Base-by-base conservation (phyloP, 1,284 basidiomycete species). In the Neolentinus lepideus region DNA sequence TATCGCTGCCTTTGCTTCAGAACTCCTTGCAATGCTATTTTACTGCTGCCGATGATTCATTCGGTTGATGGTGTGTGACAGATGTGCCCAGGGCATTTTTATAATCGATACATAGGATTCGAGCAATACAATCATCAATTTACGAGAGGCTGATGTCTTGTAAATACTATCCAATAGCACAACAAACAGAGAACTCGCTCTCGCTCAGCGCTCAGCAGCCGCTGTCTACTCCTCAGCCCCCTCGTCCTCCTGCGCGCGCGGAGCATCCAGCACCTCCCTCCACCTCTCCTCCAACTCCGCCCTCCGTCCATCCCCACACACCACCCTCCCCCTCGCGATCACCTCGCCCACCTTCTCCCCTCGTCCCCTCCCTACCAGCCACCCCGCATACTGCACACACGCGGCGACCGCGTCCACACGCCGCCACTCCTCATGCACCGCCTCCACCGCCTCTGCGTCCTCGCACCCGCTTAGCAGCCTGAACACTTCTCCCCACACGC, bases 401-500 rank as follows among this genome's bases (percentile, higher is more conserved):
- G 53, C 53, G 36, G 4, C 45, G 3, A 38, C 43, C 38, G 8
- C 25, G 12, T 47, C 45, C n/a, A 16, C n/a, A 35, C 21, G 19
- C 45, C 45, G 9, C 55, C 55, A 56, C 27, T 52, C 31, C 50
- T 43, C 55, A 24, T 75, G 79, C 35, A 74, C 66, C 55, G 61
- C 63, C 47, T 61, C 57, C 52, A 81, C 66, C 54, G 76, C 65
- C 36, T 65, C 63, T 16, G 38, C 38, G 38, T n/a, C 38, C 38
- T 43, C 38, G 38, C 38, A 4, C 38, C n/a, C 58, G 63, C 6
- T 59, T 63, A 61, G 58, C 55, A 63, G 61, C 74, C 65, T 54
- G 72, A 71, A 81, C 61, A 74, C 63, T 26, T 64, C 67, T 51
- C 69, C 66, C 78, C 80, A 82, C 54, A 81, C 73, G 27, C 62